These are phyloP conservation scores for Colletotrichum liriopes DNA, from an alignment of 2,329 filamentous ascomycete species.

Conservation along the genomic window DNA sequence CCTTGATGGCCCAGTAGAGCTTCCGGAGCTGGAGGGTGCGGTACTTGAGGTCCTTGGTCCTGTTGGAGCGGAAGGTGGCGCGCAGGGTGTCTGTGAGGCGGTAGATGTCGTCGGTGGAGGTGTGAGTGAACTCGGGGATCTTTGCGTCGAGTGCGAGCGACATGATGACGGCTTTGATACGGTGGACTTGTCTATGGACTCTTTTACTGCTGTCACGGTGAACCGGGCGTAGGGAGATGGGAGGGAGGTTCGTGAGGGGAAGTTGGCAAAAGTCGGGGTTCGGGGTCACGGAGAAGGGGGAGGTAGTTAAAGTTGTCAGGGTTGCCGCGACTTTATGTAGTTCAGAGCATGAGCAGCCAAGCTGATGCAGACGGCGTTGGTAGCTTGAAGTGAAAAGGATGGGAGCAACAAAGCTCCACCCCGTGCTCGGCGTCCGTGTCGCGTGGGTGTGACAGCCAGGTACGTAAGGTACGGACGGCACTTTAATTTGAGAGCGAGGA, in stretches of 20 bases:
- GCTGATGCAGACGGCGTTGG: conserved; percentile 21
- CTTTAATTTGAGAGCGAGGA: conserved; percentile 10
- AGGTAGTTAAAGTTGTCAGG: conserved; percentile 16
- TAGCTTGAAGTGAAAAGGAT: conserved; percentile 32
- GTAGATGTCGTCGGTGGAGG: conserved; percentile 77
- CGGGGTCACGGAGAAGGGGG: conserved; percentile 12
- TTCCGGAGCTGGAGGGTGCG: conserved; percentile 89
- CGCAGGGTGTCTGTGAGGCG: conserved; percentile 73
- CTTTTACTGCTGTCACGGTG: conserved; percentile 13
- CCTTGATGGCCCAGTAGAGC: conserved; percentile 93
- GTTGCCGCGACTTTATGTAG: conserved; percentile 38
- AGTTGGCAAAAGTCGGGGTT: conserved; percentile 30
- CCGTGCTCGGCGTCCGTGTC: conserved; percentile 38
- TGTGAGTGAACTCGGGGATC: conserved; percentile 70
- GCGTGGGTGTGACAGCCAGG: conserved; percentile 18
- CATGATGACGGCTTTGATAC: conserved; percentile 51
- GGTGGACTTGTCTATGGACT: conserved; percentile 13
- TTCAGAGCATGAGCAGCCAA: conserved; percentile 34
- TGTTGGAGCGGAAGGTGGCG: conserved; percentile 81
- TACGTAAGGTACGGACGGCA: neutral
- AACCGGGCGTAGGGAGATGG: conserved; percentile 12
- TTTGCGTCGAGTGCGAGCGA: conserved; percentile 51
- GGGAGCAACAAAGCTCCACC: conserved; percentile 38
- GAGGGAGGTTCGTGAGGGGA: conserved; percentile 40
- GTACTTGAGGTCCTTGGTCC: conserved; percentile 87